Base-by-base conservation (phyloP, 2,329 filamentous ascomycete species). In the Arthrobotrys entomopaga region DNA sequence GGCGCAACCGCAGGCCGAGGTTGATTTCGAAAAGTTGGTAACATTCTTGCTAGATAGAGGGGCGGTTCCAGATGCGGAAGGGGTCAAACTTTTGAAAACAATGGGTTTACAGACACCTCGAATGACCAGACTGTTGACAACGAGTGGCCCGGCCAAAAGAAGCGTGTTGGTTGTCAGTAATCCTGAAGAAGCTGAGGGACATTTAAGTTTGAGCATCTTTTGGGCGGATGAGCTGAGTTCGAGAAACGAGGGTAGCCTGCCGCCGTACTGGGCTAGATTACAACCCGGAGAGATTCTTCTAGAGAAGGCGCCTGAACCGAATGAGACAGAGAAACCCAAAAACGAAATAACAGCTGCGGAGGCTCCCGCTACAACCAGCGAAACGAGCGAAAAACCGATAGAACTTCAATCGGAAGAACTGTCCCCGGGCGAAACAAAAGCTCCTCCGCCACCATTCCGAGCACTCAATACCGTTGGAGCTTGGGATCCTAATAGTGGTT, bases 21-120 rank as follows among this genome's bases (percentile, higher is more conserved):
- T 85, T 63, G 82, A 83, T 19, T 88, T 90, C 77, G 86, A 88
- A 70, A 85, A 88, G 76, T 81, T 90, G 2, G 81, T 90, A 0
- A 84, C 83, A 24, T 90, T 90, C 72, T 80, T 90, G 40, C 80
- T 90, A 1, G 88, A 90, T 79, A 82, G 89, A 7, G 88, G 88
- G 1, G 88, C 88, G 1, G 82, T 88, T 1, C 87, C 87, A 0
- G 86, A 88, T 67, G 80, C 85, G 0, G 85, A 86, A 57, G 87
- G 87, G 1, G 88, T 87, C 84, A 84, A 84, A 46, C 80, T 88
- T 76, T 76, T 89, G 66, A 82, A 86, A 24, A 84, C 84, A 0
- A 86, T 86, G 3, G 87, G 87, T 0, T 78, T 89, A 1, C 89
- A 87, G 87, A 87, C 87, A 1, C 87, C 87, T 0, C 84, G 84